A percentile compares a stretch with the other conserved stretches of the same genome.
Evolutionary conservation across 495 filamentous ascomycete genomes (phyloP).

Genomic region (Parachaetomium inaequale): DNA sequence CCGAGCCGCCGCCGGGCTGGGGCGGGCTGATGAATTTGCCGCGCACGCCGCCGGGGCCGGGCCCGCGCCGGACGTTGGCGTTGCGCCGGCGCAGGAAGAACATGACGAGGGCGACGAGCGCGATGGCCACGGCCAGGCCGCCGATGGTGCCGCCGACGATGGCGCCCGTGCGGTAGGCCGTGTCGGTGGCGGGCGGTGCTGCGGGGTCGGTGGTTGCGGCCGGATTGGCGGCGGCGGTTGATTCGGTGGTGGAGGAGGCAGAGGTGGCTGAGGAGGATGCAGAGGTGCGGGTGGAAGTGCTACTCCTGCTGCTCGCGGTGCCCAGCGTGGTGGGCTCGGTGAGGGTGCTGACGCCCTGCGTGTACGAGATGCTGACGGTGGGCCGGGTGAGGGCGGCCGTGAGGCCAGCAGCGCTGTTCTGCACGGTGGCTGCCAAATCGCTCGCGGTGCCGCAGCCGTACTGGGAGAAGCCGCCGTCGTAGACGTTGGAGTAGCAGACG

Average conservation of each 20-base stretch:
- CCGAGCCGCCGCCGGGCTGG: constrained; percentile 19
- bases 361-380: constrained; percentile 33
- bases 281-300: constrained; percentile 19
- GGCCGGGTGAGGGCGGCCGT: constrained; percentile 31
- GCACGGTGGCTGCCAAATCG: constrained; percentile 41
- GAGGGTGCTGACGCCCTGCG: constrained; percentile 31
- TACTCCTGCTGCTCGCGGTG: constrained; percentile 10
- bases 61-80: constrained; percentile 37
- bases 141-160: constrained; percentile 44
- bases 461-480: constrained; percentile 48
- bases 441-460: constrained; percentile 48
- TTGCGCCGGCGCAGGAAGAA: constrained; percentile 31
- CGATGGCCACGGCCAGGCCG: constrained; percentile 17
- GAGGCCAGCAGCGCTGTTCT: constrained; percentile 36
- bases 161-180: constrained; percentile 35
- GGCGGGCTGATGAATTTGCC: constrained; percentile 35
- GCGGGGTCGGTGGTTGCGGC: constrained; percentile 14
- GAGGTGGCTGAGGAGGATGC: constrained; percentile 15
- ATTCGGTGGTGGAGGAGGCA: constrained; percentile 12
- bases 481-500: constrained; percentile 47
- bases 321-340: constrained; percentile 38
- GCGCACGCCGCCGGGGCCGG: constrained; percentile 27
- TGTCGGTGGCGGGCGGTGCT: constrained; percentile 17
- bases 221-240: constrained; percentile 18
- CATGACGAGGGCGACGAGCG: constrained; percentile 15